Conservation (phyloP, 2,329 filamentous ascomycete genomes). For the Alternaria solani region DNA sequence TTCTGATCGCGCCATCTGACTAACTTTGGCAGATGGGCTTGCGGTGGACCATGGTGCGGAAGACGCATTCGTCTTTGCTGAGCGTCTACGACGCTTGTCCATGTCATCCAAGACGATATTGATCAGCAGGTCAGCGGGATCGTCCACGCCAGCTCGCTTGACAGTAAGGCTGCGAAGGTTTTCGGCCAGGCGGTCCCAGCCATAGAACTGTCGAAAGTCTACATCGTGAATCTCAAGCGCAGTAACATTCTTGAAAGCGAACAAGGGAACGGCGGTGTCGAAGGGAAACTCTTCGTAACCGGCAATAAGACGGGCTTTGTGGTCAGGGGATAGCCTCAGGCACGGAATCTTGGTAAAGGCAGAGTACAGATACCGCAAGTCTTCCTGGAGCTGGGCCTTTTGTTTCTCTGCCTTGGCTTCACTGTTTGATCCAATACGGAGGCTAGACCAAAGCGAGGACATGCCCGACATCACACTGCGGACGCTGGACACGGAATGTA, state of each 20-base stretch:
- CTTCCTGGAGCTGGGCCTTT: slow-evolving; percentile 82
- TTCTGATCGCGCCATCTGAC: slow-evolving; percentile 73
- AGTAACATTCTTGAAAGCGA: slow-evolving; percentile 96
- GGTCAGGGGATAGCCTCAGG: slow-evolving; percentile 88
- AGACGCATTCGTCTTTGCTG: slow-evolving; percentile 83
- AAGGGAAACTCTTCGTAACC: slow-evolving; percentile 98
- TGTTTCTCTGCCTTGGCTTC: slow-evolving; percentile 87
- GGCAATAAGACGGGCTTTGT: slow-evolving; percentile 85
- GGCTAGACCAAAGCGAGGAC: slow-evolving; percentile 89
- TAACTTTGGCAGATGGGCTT: slow-evolving; percentile 70
- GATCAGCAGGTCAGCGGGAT: slow-evolving; percentile 87
- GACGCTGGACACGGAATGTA: slow-evolving; percentile 95
- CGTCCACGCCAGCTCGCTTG: slow-evolving; percentile 86
- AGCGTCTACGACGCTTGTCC: slow-evolving; percentile 87
- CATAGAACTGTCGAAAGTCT: slow-evolving; percentile 96
- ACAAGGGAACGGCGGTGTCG: slow-evolving; percentile 94
- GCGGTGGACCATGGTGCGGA: slow-evolving; percentile 71
- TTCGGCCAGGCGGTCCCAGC: slow-evolving; percentile 93
- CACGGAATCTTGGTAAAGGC: slow-evolving; percentile 98
- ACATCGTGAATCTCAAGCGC: slow-evolving; percentile 93
- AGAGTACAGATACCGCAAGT: slow-evolving; percentile 96
- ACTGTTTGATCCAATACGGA: slow-evolving; percentile 82
- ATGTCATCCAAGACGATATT: slow-evolving; percentile 96
- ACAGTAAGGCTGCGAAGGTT: slow-evolving; percentile 89
- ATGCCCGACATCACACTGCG: slow-evolving; percentile 97